Conservation (phyloP, 2,329 filamentous ascomycete genomes). For the Fusarium pininemorale region DNA sequence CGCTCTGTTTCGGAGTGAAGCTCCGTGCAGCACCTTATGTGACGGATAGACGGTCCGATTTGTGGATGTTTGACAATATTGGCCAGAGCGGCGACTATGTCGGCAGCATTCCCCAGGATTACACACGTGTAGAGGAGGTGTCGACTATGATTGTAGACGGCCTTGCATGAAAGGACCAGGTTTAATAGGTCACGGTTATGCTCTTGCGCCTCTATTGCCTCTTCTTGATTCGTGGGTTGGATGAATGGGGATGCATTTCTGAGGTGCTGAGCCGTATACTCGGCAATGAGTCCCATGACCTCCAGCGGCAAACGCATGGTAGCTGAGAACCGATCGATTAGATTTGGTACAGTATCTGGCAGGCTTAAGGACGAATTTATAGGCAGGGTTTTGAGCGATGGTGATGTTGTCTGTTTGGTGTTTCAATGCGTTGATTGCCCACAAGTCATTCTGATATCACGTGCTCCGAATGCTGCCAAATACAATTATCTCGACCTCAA, state of each 20-base stretch:
- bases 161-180: neutral
- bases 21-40: neutral
- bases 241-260: constrained; percentile 5
- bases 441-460: neutral
- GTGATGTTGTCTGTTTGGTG: neutral
- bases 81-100: neutral
- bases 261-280: neutral
- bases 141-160: neutral
- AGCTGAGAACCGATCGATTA: neutral
- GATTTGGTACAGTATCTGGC: neutral
- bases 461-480: neutral
- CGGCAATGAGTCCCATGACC: constrained; percentile 2
- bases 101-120: neutral
- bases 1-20: neutral
- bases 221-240: neutral
- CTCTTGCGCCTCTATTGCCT: neutral
- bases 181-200: neutral
- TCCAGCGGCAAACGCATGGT: neutral
- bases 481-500: neutral
- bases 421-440: neutral
- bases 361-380: neutral
- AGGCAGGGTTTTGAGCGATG: neutral
- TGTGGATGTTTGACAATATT: constrained; percentile 2
- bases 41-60: constrained; percentile 16
- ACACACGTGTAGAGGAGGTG: constrained; percentile 6